phyloP scores from a whole-genome alignment of 495 filamentous ascomycete genomes.

The Amphirosellinia nigrospora region DNA sequence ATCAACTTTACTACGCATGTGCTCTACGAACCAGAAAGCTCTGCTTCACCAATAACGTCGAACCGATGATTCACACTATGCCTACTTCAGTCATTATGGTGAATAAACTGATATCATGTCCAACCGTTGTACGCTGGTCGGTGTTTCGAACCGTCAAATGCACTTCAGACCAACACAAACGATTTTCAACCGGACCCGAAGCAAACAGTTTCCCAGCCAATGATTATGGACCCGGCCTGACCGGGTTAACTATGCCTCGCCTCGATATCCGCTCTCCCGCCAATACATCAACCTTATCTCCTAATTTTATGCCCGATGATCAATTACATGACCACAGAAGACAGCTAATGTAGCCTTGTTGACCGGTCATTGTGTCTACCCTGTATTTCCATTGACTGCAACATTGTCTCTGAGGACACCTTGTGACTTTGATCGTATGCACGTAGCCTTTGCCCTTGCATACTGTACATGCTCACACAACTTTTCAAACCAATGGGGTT shows the following conservation, averaged over 20 bases:
- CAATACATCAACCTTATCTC: background rate
- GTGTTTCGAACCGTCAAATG: constrained; percentile 8
- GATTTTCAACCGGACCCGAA: background rate
- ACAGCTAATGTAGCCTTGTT: background rate
- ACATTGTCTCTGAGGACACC: background rate
- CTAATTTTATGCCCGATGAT: background rate
- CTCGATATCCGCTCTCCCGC: background rate
- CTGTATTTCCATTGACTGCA: constrained; percentile 1
- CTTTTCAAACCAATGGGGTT: background rate
- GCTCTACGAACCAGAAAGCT: background rate
- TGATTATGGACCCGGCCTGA: background rate
- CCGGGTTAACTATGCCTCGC: background rate
- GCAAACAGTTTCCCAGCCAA: constrained; percentile 15
- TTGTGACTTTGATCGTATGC: background rate
- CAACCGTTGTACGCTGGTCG: background rate
- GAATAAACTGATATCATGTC: background rate
- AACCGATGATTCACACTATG: background rate
- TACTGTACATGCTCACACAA: background rate
- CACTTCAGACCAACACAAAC: background rate
- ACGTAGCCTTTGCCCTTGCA: background rate
- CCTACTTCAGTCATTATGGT: background rate
- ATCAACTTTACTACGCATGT: background rate
- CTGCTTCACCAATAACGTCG: background rate
- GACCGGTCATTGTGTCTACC: background rate
- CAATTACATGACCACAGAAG: background rate